phyloP scores from a whole-genome alignment of 2,329 filamentous ascomycete genomes.

The Stagonosporopsis cucurbitacearum region DNA sequence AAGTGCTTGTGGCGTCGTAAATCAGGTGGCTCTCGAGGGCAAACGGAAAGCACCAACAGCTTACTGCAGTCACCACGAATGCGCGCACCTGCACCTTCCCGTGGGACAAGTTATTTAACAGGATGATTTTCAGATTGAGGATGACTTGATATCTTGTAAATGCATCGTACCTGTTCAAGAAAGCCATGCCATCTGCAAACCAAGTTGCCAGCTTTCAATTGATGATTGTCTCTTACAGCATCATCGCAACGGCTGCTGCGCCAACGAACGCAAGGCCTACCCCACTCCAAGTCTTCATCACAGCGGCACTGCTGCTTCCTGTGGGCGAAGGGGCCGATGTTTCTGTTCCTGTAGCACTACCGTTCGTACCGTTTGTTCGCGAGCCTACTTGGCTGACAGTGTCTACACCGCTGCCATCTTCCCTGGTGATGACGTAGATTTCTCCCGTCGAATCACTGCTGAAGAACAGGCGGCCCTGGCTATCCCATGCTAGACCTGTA shows the following conservation, averaged over 20 bases:
- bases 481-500: constrained; percentile 62
- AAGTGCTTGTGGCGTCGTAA: not conserved
- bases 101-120: not conserved
- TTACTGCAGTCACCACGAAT: not conserved
- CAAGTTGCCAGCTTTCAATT: not conserved
- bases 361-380: constrained; percentile 15
- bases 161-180: not conserved
- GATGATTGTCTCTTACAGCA: not conserved
- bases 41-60: constrained; percentile 9
- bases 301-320: constrained; percentile 3
- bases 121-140: not conserved
- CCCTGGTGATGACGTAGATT: constrained; percentile 61
- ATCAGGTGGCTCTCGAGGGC: not conserved
- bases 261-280: not conserved
- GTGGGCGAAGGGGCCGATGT: constrained; percentile 5
- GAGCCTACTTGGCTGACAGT: constrained; percentile 26
- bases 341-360: constrained; percentile 14
- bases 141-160: not conserved
- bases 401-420: constrained; percentile 41
- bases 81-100: not conserved
- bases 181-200: no score
- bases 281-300: not conserved
- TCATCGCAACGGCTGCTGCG: not conserved
- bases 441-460: constrained; percentile 69
- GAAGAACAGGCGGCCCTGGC: constrained; percentile 65